phyloP scores from a whole-genome alignment of 2,329 filamentous ascomycete genomes.

The Fusarium neocosmosporiellum region DNA sequence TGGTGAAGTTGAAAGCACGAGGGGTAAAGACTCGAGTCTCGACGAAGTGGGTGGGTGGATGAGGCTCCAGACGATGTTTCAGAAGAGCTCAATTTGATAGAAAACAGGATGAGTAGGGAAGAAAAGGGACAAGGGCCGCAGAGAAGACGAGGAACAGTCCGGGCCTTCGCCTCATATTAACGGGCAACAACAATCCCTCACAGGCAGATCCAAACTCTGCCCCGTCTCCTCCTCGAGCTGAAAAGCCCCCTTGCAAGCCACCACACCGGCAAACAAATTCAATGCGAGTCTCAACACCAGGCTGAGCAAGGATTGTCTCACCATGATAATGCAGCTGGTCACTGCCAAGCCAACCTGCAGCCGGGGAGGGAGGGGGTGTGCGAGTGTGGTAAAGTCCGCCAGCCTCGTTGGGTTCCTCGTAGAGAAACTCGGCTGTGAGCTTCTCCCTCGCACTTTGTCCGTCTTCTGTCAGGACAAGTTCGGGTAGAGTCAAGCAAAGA shows the following conservation, averaged over 20 bases:
- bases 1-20: too few species aligned
- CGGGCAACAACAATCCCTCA: neutral
- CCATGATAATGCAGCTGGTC: neutral
- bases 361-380: neutral
- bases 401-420: neutral
- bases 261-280: neutral
- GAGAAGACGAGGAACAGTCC: neutral
- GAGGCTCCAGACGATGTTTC: too few species aligned
- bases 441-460: neutral
- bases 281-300: constrained; percentile 8
- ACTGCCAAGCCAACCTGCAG: neutral
- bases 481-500: constrained; percentile 6
- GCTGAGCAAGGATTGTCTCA: neutral
- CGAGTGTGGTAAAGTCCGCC: neutral
- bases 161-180: neutral
- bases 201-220: neutral
- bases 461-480: neutral
- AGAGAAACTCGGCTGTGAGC: neutral
- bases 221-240: neutral
- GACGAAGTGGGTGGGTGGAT: too few species aligned
- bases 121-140: neutral
- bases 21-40: too few species aligned
- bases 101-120: neutral
- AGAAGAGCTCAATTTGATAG: too few species aligned
- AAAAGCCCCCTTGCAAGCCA: constrained; percentile 21